A percentile compares a stretch with the other conserved stretches of the same genome.
These are phyloP conservation scores for Botrytis elliptica DNA, from an alignment of 2,329 filamentous ascomycete species.

Conservation along the genomic window DNA sequence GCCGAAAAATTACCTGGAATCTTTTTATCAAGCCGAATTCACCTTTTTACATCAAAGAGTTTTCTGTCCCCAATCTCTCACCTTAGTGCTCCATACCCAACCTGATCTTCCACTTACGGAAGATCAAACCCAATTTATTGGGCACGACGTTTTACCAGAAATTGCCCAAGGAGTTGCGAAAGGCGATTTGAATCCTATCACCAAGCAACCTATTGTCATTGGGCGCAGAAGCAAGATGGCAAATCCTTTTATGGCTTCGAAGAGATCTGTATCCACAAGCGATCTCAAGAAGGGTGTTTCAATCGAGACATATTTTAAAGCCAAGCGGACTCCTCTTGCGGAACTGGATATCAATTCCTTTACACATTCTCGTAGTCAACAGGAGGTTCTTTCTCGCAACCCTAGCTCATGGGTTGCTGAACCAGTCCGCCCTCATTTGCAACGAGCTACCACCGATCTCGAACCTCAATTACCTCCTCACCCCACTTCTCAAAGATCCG, in stretches of 20 bases:
- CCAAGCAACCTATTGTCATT: conserved; percentile 59
- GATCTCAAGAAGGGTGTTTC: conserved; percentile 59
- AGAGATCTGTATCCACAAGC: conserved; percentile 39
- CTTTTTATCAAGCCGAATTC: conserved; percentile 82
- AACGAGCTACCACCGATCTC: conserved; percentile 30
- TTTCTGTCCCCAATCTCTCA: conserved; percentile 72
- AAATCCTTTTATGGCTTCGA: conserved; percentile 27
- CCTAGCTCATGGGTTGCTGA: conserved; percentile 55
- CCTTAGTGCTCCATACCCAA: conserved; percentile 73
- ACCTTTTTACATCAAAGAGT: conserved; percentile 96
- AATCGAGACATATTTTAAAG: conserved; percentile 65
- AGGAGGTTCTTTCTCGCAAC: conserved; percentile 55
- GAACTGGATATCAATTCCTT: conserved; percentile 68
- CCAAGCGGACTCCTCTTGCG: conserved; percentile 60
- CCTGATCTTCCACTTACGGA: conserved; percentile 62
- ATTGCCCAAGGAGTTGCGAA: conserved; percentile 71
- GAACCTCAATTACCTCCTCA: conserved; percentile 39
- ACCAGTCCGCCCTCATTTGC: conserved; percentile 41
- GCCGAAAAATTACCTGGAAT: conserved; percentile 75
- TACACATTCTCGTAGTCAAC: conserved; percentile 64
- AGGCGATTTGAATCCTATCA: conserved; percentile 87
- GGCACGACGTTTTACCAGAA: conserved; percentile 65
- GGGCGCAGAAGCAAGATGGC: conserved; percentile 31
- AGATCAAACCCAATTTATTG: conserved; percentile 78
- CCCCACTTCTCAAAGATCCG: conserved; percentile 41